A percentile compares a stretch with the other conserved stretches of the same genome.
These are phyloP conservation scores for Boletus rubroflammeus DNA, from an alignment of 768 basidiomycete species.

Conservation along the genomic window DNA sequence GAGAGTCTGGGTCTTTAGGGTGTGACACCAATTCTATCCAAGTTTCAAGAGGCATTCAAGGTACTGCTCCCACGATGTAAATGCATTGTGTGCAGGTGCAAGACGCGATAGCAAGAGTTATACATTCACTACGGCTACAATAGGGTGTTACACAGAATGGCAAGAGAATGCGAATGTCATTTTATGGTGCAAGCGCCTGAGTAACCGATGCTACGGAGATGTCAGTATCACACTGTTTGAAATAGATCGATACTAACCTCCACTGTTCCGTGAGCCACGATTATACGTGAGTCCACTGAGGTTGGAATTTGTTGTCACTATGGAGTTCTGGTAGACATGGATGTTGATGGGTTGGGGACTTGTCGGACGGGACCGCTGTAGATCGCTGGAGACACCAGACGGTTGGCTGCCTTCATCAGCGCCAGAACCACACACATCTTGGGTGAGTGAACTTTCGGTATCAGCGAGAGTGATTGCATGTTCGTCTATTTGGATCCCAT, in stretches of 20 bases:
- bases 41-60: too few species aligned
- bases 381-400: neutral
- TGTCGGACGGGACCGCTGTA: neutral
- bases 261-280: neutral
- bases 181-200: neutral
- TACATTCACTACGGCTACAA: neutral
- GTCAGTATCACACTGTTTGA: neutral
- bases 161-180: neutral
- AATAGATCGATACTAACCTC: neutral
- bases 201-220: neutral
- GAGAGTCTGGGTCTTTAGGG: too few species aligned
- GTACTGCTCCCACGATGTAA: neutral
- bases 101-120: neutral
- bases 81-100: neutral
- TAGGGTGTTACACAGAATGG: neutral
- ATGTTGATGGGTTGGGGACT: neutral
- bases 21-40: too few species aligned
- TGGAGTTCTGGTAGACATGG: neutral
- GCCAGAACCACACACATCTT: neutral
- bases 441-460: neutral
- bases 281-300: neutral
- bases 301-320: constrained; percentile 4
- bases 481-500: neutral
- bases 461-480: neutral
- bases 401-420: neutral